Conservation (phyloP, 805 yeast genomes). For the Kuraishia borneana region DNA sequence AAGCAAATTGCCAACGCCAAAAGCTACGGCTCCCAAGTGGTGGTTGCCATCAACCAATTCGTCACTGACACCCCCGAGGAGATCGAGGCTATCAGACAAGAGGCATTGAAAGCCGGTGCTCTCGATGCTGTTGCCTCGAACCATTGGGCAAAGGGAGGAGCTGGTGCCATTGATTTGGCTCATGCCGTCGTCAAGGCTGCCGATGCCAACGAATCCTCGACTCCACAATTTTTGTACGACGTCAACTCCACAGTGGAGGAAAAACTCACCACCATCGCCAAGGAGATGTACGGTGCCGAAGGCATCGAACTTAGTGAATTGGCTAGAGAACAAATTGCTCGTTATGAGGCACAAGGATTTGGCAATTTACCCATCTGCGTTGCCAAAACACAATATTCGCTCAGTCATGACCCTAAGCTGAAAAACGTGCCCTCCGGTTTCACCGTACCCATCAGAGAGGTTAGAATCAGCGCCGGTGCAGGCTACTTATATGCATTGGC, state of each 20-base stretch:
- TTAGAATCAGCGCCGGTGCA: constrained; percentile 79
- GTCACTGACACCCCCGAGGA: constrained; percentile 75
- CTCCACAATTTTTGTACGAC: constrained; percentile 51
- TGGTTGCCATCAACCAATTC: constrained; percentile 88
- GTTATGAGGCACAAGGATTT: constrained; percentile 65
- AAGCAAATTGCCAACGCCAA: constrained; percentile 85
- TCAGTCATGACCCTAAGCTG: constrained; percentile 72
- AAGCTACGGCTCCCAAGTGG: constrained; percentile 81
- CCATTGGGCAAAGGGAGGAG: constrained; percentile 96
- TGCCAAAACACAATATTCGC: constrained; percentile 79
- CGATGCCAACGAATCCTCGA: constrained; percentile 23
- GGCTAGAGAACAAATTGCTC: constrained; percentile 59
- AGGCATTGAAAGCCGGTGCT: constrained; percentile 88
- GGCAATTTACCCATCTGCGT: constrained; percentile 72
- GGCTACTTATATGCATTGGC: constrained; percentile 80
- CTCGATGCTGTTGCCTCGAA: constrained; percentile 79
- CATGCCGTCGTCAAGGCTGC: constrained; percentile 72
- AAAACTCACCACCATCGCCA: constrained; percentile 56
- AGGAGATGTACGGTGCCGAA: constrained; percentile 69
- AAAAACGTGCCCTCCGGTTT: constrained; percentile 80
- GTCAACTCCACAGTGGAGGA: constrained; percentile 55
- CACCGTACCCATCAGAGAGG: constrained; percentile 72
- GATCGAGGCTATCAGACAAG: constrained; percentile 66
- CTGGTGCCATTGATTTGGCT: constrained; percentile 80
- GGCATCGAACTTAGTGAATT: constrained; percentile 57